Evolutionary conservation across 202 grass and related monocot species (phyloP).

Genomic region (Saccharum hybrid): DNA sequence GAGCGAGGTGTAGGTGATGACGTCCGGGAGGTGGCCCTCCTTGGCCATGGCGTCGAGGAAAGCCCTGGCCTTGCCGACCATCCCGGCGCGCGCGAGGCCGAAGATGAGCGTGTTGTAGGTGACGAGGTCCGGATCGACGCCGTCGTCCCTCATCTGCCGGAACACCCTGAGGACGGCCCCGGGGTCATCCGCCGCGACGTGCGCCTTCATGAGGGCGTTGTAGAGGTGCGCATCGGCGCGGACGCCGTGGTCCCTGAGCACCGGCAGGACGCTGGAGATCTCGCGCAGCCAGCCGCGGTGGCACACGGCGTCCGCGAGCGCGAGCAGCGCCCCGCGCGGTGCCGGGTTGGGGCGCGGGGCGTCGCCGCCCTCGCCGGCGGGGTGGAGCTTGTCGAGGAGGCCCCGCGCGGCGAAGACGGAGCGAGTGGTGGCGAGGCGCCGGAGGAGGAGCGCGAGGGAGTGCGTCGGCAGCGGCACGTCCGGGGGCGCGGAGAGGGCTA

Average conservation of each 20-base stretch:
- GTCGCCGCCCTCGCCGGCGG: neutral
- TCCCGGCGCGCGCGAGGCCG: conserved; percentile 71
- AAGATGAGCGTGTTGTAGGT: conserved; percentile 89
- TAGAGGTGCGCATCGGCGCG: conserved; percentile 77
- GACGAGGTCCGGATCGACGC: conserved; percentile 74
- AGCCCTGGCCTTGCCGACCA: conserved; percentile 69
- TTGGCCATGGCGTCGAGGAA: conserved; percentile 69
- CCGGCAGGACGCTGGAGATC: conserved; percentile 55
- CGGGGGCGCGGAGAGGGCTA: conserved; percentile 44
- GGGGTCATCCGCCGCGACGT: conserved; percentile 62
- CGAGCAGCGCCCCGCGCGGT: conserved; percentile 52
- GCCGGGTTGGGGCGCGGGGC: conserved; percentile 30
- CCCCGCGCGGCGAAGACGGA: conserved; percentile 61
- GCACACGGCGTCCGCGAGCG: conserved; percentile 73
- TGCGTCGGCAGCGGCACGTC: conserved; percentile 48
- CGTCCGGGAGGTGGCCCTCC: conserved; percentile 62
- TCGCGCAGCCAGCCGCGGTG: conserved; percentile 62
- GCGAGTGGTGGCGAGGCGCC: conserved; percentile 63
- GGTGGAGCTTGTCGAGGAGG: conserved; percentile 60
- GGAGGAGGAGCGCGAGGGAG: conserved; percentile 70
- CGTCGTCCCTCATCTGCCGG: conserved; percentile 74
- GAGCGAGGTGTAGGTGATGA: conserved; percentile 81
- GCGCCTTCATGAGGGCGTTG: conserved; percentile 88
- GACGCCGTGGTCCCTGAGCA: conserved; percentile 68
- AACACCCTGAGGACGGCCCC: conserved; percentile 63